These are phyloP conservation scores for Solanum tacnaense DNA, from an alignment of 257 asterid genomes.

Conservation along the genomic window DNA sequence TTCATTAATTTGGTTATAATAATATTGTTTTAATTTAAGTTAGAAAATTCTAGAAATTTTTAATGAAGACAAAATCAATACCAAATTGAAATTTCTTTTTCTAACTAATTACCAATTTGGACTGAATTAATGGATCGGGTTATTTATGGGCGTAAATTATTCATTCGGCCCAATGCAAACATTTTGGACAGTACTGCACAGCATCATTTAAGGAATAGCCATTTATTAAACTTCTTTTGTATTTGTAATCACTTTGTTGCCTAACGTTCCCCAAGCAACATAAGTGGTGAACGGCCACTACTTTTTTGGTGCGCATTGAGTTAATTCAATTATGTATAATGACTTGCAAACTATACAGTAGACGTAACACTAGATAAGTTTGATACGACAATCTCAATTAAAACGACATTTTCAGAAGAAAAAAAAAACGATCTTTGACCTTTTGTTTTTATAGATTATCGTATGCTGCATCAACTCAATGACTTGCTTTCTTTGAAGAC, in stretches of 20 bases:
- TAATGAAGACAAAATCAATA: neutral
- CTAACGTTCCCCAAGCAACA: neutral
- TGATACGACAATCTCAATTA: fast-evolving
- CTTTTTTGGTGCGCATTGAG: neutral
- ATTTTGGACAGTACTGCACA: neutral
- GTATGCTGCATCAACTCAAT: neutral
- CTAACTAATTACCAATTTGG: neutral
- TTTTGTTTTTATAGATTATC: neutral
- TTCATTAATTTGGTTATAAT: neutral
- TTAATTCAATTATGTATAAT: neutral
- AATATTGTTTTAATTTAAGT: neutral
- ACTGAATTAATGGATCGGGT: neutral
- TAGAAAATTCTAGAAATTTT: neutral
- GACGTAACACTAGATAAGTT: neutral
- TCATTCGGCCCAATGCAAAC: neutral
- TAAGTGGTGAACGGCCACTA: neutral
- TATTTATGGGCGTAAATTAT: neutral
- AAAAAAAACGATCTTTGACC: neutral
- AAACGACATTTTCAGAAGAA: too few relatives aligned
- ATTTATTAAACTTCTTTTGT: neutral
- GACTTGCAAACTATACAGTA: neutral
- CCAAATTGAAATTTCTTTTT: neutral
- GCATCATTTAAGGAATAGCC: neutral
- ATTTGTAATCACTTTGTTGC: neutral
- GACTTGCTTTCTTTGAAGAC: neutral